Conservation (phyloP, 495 filamentous ascomycete species). For the Letharia lupina region DNA sequence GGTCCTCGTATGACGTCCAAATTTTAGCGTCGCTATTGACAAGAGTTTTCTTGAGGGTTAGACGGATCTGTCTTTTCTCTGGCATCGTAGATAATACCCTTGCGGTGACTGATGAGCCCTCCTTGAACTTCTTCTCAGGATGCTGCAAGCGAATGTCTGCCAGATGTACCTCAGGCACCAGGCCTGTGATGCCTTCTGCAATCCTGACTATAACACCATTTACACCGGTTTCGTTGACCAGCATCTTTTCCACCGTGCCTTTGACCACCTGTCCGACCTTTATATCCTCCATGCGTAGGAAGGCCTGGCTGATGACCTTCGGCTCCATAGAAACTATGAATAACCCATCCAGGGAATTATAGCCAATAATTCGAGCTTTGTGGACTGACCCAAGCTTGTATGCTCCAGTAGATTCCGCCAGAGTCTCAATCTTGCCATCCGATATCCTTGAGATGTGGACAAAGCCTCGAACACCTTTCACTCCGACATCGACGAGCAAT, state of each 20-base stretch:
- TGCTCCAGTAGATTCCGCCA: constrained; percentile 64
- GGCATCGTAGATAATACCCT: constrained; percentile 75
- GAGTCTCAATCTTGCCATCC: constrained; percentile 73
- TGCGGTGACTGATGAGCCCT: constrained; percentile 73
- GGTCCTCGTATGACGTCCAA: constrained; percentile 65
- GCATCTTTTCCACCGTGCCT: constrained; percentile 75
- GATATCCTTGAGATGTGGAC: constrained; percentile 87
- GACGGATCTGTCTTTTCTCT: constrained; percentile 65
- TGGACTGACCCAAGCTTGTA: constrained; percentile 73
- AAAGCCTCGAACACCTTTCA: constrained; percentile 67
- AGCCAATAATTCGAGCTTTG: constrained; percentile 72
- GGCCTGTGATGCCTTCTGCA: constrained; percentile 74
- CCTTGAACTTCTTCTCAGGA: constrained; percentile 91
- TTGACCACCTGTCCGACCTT: constrained; percentile 71
- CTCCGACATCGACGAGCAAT: constrained; percentile 71
- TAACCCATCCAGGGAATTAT: constrained; percentile 76
- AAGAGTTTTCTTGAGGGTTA: constrained; percentile 90
- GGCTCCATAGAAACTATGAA: constrained; percentile 80
- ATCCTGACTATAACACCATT: constrained; percentile 73
- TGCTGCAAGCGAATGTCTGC: constrained; percentile 80
- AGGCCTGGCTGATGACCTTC: constrained; percentile 74
- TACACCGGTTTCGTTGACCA: constrained; percentile 62
- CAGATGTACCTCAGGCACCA: constrained; percentile 81
- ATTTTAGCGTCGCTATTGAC: constrained; percentile 73
- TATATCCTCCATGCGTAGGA: constrained; percentile 82